Evolutionary conservation across 129 eudicot genomes (phyloP).

Genomic region (Centrapalus pauciflorus): DNA sequence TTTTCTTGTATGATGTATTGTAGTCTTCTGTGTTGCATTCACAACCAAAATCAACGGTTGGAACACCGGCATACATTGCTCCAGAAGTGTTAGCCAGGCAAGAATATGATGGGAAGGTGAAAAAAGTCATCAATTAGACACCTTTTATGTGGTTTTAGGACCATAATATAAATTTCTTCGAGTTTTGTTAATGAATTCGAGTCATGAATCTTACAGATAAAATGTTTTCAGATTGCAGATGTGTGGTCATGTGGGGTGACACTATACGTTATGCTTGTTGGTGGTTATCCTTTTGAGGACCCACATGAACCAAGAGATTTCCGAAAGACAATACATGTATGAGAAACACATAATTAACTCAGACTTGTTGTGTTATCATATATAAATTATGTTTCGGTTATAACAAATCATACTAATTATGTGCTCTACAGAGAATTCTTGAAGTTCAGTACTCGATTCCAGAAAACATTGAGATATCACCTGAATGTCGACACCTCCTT

Average conservation of each 20-base stretch:
- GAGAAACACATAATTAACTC: not conserved
- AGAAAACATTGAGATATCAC: slow-evolving; percentile 57
- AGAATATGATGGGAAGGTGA: slow-evolving; percentile 96
- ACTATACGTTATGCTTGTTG: slow-evolving; percentile 85
- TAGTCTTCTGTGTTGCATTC: slow-evolving; percentile 93
- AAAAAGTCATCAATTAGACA: not conserved
- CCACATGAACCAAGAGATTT: slow-evolving; percentile 90
- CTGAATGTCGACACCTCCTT: slow-evolving; percentile 75
- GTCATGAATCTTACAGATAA: not conserved
- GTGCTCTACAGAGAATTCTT: slow-evolving; percentile 59
- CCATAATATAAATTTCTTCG: not conserved
- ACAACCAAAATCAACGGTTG: slow-evolving; percentile 96
- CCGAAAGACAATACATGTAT: slow-evolving; percentile 76
- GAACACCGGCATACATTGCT: slow-evolving; percentile 97
- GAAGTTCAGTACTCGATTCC: slow-evolving; percentile 78
- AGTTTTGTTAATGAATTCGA: not conserved
- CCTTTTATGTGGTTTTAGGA: not conserved
- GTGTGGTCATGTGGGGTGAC: slow-evolving; percentile 99
- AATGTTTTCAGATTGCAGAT: slow-evolving; percentile 69
- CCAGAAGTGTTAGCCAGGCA: slow-evolving; percentile 81
- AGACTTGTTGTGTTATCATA: not conserved
- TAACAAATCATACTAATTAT: not conserved
- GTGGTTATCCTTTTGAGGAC: slow-evolving; percentile 94
- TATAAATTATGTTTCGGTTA: not conserved
- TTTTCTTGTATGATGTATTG: slow-evolving; percentile 3